A percentile compares a stretch with the other conserved stretches of the same genome.
Conservation (phyloP, 768 basidiomycete genomes). For the Kwoniella dejecticola region DNA sequence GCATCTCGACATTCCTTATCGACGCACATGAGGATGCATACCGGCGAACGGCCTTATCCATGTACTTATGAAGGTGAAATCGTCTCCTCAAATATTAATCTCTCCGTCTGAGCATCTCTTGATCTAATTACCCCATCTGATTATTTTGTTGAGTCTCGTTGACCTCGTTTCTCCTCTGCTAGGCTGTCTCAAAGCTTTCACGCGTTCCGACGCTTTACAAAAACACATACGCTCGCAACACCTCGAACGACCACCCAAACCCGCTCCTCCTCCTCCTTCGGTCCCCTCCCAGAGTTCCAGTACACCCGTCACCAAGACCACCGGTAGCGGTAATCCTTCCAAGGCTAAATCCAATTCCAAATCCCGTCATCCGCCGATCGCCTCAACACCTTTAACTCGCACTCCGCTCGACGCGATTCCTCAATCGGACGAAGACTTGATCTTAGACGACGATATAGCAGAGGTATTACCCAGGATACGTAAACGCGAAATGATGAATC, state of each 20-base stretch:
- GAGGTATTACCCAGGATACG: slow-evolving; percentile 19
- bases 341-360: slow-evolving; percentile 1
- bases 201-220: slow-evolving; percentile 82
- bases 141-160: no score
- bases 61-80: slow-evolving; percentile 72
- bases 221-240: slow-evolving; percentile 92
- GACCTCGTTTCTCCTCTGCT: no score
- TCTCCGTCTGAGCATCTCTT: no score
- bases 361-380: slow-evolving; percentile 5
- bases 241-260: slow-evolving; percentile 54
- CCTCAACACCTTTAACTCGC: slow-evolving; percentile 1
- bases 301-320: no score
- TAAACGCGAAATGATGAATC: background rate
- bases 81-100: no score
- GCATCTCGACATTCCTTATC: slow-evolving; percentile 87
- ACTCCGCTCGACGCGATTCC: background rate
- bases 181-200: slow-evolving; percentile 96
- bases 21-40: slow-evolving; percentile 87
- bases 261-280: slow-evolving; percentile 4
- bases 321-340: background rate
- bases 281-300: background rate
- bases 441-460: slow-evolving; percentile 22
- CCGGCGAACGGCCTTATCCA: slow-evolving; percentile 89
- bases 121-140: no score
- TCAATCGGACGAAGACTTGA: slow-evolving; percentile 18